Percentiles rank a stretch among this genome's conserved stretches.
These are phyloP conservation scores for Hericium coralloides DNA, from an alignment of 768 basidiomycete genomes.

Conservation along the genomic window DNA sequence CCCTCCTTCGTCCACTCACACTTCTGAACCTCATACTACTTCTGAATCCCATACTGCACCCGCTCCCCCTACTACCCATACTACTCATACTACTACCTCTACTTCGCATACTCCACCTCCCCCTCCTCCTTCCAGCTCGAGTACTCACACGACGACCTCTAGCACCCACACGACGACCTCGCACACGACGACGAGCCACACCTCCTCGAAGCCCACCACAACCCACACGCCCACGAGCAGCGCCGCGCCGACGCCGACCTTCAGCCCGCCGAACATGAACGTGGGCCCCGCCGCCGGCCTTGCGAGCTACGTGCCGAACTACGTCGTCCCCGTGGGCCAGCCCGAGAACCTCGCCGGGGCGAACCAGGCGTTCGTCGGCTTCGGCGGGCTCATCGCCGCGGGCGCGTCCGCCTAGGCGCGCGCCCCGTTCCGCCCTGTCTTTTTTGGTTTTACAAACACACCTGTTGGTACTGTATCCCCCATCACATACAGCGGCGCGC, in stretches of 20 bases:
- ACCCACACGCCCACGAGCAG: neutral
- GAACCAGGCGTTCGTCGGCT: neutral
- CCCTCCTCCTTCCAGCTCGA: neutral
- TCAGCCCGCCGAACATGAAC: neutral
- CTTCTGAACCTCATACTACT: too few species aligned
- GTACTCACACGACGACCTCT: neutral
- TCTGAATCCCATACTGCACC: neutral
- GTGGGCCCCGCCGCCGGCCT: neutral
- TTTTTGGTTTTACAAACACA: neutral
- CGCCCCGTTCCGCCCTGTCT: neutral
- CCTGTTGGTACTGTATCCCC: too few species aligned
- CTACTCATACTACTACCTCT: neutral
- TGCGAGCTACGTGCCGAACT: neutral
- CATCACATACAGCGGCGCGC: neutral
- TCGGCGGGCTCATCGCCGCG: neutral
- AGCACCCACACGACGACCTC: neutral
- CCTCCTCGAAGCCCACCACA: neutral
- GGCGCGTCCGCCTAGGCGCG: neutral
- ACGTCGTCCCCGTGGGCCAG: neutral
- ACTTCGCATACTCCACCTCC: neutral
- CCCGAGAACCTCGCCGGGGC: neutral
- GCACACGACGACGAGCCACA: neutral
- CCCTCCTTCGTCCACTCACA: conserved; percentile 1
- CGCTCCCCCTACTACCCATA: neutral
- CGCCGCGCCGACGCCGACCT: neutral